Evolutionary conservation across 352 stramenopile species (phyloP).

Genomic region (Thalassiosira allenii): DNA sequence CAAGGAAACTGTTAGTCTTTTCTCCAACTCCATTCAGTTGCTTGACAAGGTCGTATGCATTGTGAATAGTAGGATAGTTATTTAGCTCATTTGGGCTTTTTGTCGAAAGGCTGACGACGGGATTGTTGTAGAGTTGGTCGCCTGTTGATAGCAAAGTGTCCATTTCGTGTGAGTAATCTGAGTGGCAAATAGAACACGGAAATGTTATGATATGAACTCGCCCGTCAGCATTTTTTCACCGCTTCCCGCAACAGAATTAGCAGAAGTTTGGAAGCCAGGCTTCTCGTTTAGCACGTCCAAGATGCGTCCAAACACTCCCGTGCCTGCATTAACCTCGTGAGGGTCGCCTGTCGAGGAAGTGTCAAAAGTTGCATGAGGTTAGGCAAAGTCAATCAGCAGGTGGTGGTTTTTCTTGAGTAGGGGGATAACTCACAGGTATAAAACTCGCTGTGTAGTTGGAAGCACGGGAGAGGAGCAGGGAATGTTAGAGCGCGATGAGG

Average conservation of each 20-base stretch:
- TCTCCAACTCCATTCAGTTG: constrained; percentile 35
- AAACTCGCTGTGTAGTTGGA: too few species aligned
- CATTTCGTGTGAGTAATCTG: too few species aligned
- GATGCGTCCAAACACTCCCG: constrained; percentile 70
- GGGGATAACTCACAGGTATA: too few species aligned
- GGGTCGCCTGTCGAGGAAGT: constrained; percentile 8
- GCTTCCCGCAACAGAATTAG: constrained; percentile 13
- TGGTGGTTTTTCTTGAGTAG: too few species aligned
- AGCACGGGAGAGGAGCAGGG: too few species aligned
- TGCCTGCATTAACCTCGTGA: constrained; percentile 26
- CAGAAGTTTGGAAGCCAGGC: constrained; percentile 26
- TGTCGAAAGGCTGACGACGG: background rate
- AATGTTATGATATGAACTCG: too few species aligned
- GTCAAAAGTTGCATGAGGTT: background rate
- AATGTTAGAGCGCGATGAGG: too few species aligned
- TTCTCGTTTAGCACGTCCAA: constrained; percentile 46
- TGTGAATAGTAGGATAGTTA: constrained; percentile 17
- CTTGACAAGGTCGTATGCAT: constrained; percentile 22
- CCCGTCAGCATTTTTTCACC: background rate
- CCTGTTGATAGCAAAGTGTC: too few species aligned
- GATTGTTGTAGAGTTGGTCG: constrained; percentile 3
- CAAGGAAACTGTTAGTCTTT: constrained; percentile 6
- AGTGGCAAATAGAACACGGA: too few species aligned
- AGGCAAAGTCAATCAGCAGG: background rate
- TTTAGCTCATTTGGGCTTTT: background rate